Evolutionary conservation across 75 land plant genomes (phyloP).

Genomic region (Pinus tabuliformis): DNA sequence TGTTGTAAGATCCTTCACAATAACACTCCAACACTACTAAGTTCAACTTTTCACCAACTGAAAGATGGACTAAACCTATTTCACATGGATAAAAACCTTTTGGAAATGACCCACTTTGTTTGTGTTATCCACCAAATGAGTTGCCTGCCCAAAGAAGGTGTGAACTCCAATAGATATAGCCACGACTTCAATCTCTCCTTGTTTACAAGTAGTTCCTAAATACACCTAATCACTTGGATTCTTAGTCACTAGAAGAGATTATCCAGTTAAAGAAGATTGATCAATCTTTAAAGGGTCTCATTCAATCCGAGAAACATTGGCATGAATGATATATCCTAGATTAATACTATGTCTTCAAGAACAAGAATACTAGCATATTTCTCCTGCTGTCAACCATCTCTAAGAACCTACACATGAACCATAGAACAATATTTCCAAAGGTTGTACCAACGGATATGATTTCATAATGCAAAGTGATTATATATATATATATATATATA

Average conservation of each 20-base stretch:
- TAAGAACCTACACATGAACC: slow-evolving; percentile 21
- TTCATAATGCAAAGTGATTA: background rate
- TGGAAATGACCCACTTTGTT: slow-evolving; percentile 26
- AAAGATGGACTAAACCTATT: background rate
- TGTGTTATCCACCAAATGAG: slow-evolving; percentile 21
- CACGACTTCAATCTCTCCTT: slow-evolving; percentile 23
- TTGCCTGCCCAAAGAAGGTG: slow-evolving; percentile 23
- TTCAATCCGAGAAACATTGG: slow-evolving; percentile 61
- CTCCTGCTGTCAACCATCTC: slow-evolving; percentile 51
- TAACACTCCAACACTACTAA: background rate
- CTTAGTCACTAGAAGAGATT: slow-evolving; percentile 48
- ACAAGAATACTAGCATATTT: slow-evolving; percentile 57
- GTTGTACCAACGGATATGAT: background rate
- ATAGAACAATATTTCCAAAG: too few species aligned
- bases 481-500: background rate
- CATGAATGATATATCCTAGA: slow-evolving; percentile 57
- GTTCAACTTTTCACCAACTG: background rate
- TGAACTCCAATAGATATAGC: slow-evolving; percentile 15
- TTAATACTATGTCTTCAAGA: slow-evolving; percentile 60
- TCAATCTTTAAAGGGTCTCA: slow-evolving; percentile 62
- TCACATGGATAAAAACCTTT: slow-evolving; percentile 1
- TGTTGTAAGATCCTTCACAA: slow-evolving; percentile 1
- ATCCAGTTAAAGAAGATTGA: slow-evolving; percentile 63
- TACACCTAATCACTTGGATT: too few species aligned
- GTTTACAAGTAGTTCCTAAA: slow-evolving; percentile 15